These are phyloP conservation scores for Acacia crassicarpa DNA, from an alignment of 306 rosid genomes.

Conservation along the genomic window DNA sequence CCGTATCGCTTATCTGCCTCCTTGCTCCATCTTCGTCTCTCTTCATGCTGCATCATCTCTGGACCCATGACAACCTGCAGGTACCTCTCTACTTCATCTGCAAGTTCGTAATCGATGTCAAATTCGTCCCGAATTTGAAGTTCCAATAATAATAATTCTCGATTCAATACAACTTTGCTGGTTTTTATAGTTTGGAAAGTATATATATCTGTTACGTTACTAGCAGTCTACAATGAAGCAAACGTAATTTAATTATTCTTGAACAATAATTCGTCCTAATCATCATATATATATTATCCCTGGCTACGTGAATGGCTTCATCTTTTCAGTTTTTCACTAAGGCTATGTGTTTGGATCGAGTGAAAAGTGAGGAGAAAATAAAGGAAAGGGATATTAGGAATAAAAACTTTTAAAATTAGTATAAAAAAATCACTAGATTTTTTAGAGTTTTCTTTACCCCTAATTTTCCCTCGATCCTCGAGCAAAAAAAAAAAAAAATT, in stretches of 20 bases:
- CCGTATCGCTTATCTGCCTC: background rate
- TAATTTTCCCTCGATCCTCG: too few species aligned
- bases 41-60: background rate
- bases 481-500: too few species aligned
- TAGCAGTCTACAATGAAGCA: background rate
- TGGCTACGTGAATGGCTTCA: background rate
- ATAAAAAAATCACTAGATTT: too few species aligned
- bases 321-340: background rate
- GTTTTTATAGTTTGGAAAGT: background rate
- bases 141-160: too few species aligned
- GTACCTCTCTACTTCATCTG: background rate
- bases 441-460: too few species aligned
- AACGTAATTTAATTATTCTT: background rate
- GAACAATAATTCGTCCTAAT: background rate
- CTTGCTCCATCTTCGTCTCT: constrained; percentile 12
- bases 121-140: too few species aligned
- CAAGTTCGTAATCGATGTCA: background rate
- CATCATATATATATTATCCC: background rate
- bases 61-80: background rate
- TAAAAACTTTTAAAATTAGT: too few species aligned
- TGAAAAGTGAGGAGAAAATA: too few species aligned
- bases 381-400: too few species aligned
- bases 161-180: background rate
- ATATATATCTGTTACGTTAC: background rate
- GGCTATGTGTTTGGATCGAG: background rate